These are phyloP conservation scores for Angophora floribunda DNA, from an alignment of 345 rosid species.

Conservation along the genomic window DNA sequence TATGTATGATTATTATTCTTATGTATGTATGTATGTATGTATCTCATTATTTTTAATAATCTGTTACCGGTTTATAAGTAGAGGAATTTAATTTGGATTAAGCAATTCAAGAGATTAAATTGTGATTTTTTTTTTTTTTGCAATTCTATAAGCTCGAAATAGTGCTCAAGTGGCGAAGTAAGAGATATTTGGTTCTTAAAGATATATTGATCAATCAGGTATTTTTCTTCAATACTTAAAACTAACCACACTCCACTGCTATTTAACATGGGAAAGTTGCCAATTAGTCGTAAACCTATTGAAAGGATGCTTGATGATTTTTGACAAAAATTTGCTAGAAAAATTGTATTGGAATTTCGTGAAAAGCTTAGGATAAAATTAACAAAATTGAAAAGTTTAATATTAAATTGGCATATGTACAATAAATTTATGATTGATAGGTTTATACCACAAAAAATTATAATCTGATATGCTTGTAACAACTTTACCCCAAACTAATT, in stretches of 20 bases:
- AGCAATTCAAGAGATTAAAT: neutral
- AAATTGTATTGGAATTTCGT: no score
- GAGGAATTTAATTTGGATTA: neutral
- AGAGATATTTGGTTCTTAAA: neutral
- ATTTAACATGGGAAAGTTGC: neutral
- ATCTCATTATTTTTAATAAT: no score
- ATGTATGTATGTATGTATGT: no score
- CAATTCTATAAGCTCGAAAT: neutral
- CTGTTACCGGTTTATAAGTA: neutral
- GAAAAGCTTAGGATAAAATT: neutral
- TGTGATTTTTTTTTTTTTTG: neutral
- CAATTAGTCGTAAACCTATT: neutral
- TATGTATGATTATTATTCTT: no score
- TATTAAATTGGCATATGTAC: neutral
- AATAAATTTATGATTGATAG: no score
- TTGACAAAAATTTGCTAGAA: rapidly evolving
- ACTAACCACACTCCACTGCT: neutral
- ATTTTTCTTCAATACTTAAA: neutral
- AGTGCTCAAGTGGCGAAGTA: neutral
- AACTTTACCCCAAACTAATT: no score
- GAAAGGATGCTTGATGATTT: neutral
- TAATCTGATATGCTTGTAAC: neutral
- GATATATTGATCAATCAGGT: neutral
- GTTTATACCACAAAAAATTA: neutral
- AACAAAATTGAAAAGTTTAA: neutral